Evolutionary conservation across 345 rosid genomes (phyloP).

Genomic region (Syzygium grande): DNA sequence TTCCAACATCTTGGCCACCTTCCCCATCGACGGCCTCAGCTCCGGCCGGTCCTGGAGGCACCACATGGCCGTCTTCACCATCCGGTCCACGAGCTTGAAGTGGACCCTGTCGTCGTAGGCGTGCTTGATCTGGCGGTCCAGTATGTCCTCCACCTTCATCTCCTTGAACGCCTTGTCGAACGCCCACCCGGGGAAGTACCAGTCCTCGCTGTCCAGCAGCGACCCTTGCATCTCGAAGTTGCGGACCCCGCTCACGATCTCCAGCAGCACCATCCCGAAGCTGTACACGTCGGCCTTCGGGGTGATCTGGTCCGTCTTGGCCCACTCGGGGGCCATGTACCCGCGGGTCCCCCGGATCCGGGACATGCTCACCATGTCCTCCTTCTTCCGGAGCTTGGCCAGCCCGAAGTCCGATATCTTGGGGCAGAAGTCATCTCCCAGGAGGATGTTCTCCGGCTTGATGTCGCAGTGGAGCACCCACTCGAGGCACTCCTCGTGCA

Average conservation of each 20-base stretch:
- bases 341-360: conserved; percentile 62
- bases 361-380: conserved; percentile 61
- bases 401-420: conserved; percentile 60
- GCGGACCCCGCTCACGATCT: conserved; percentile 47
- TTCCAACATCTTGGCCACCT: conserved; percentile 69
- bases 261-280: conserved; percentile 64
- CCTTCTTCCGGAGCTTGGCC: conserved; percentile 61
- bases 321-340: conserved; percentile 72
- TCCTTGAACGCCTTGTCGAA: conserved; percentile 57
- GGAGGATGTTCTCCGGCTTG: conserved; percentile 58
- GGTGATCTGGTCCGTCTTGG: conserved; percentile 46
- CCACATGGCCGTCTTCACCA: conserved; percentile 76
- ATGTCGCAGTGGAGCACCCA: conserved; percentile 68
- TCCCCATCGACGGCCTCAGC: conserved; percentile 58
- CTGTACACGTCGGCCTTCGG: conserved; percentile 65
- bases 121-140: conserved; percentile 50
- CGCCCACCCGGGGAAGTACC: conserved; percentile 70
- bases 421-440: conserved; percentile 60
- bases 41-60: conserved; percentile 65
- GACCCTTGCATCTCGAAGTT: conserved; percentile 45
- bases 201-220: conserved; percentile 37
- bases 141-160: conserved; percentile 51
- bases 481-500: conserved; percentile 65
- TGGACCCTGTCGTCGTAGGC: conserved; percentile 35
- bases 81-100: conserved; percentile 50